phyloP scores from a whole-genome alignment of 768 basidiomycete species.

The Hericium alpestre region DNA sequence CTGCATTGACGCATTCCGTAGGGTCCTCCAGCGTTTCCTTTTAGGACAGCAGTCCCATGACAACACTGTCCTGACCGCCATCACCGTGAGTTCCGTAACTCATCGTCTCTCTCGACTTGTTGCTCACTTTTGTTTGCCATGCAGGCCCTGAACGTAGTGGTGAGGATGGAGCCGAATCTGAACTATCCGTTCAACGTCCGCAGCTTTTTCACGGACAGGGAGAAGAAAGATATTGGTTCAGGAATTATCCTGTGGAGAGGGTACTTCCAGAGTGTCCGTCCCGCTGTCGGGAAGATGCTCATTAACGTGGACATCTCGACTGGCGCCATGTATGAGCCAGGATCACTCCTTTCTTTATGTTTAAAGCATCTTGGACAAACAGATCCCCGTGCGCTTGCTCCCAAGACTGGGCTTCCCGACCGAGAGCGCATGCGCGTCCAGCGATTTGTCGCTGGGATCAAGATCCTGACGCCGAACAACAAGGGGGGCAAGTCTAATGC shows the following conservation, averaged over 20 bases:
- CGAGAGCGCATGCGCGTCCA: slow-evolving; percentile 43
- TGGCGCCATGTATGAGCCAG: slow-evolving; percentile 63
- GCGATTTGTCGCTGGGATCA: slow-evolving; percentile 44
- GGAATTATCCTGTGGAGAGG: slow-evolving; percentile 72
- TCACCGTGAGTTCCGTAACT: slow-evolving; percentile 36
- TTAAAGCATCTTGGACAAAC: slow-evolving; percentile 38
- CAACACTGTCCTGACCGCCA: slow-evolving; percentile 54
- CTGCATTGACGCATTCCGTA: slow-evolving; percentile 17
- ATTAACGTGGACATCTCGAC: slow-evolving; percentile 75
- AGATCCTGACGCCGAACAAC: slow-evolving; percentile 31
- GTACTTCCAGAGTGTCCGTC: slow-evolving; percentile 72
- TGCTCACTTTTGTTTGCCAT: not conserved
- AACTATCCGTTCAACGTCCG: slow-evolving; percentile 63
- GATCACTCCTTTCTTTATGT: slow-evolving; percentile 47
- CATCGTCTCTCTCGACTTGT: not conserved
- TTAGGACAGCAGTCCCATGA: slow-evolving; percentile 57
- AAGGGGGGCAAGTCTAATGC: slow-evolving; percentile 3
- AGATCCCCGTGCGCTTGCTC: slow-evolving; percentile 27
- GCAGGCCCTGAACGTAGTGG: slow-evolving; percentile 64
- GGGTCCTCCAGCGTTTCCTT: slow-evolving; percentile 56
- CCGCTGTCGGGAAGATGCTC: slow-evolving; percentile 50
- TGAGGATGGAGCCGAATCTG: slow-evolving; percentile 64
- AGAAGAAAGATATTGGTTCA: slow-evolving; percentile 41
- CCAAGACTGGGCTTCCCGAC: slow-evolving; percentile 33
- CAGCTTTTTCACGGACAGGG: slow-evolving; percentile 59